phyloP scores from a whole-genome alignment of 306 rosid genomes.

The Delonix regia region DNA sequence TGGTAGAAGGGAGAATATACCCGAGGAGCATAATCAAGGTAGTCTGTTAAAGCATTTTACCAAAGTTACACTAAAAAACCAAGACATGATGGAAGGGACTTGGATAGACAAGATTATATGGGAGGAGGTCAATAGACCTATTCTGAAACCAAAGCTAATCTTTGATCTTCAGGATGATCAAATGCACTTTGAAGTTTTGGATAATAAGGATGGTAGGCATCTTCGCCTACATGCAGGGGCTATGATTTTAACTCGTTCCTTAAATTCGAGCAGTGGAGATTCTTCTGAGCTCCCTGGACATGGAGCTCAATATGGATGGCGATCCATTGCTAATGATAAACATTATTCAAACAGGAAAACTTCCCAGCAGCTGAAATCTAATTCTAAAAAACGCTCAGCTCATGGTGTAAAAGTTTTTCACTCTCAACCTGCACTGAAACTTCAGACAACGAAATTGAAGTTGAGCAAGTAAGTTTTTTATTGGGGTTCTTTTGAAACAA shows the following conservation, averaged over 20 bases:
- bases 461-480: slow-evolving; percentile 80
- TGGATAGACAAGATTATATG: slow-evolving; percentile 90
- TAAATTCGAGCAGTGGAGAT: slow-evolving; percentile 58
- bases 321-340: slow-evolving; percentile 80
- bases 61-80: slow-evolving; percentile 67
- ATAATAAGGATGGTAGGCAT: slow-evolving; percentile 63
- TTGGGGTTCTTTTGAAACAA: neutral
- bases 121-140: slow-evolving; percentile 66
- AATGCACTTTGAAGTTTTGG: slow-evolving; percentile 92
- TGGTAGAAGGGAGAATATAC: slow-evolving; percentile 44
- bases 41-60: slow-evolving; percentile 54
- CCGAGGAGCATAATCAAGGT: slow-evolving; percentile 55
- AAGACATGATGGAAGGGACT: slow-evolving; percentile 75
- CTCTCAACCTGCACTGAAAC: slow-evolving; percentile 88
- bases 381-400: slow-evolving; percentile 84
- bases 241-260: slow-evolving; percentile 67
- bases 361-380: slow-evolving; percentile 91
- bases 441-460: slow-evolving; percentile 93
- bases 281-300: slow-evolving; percentile 70
- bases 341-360: slow-evolving; percentile 89
- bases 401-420: slow-evolving; percentile 92
- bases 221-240: slow-evolving; percentile 91
- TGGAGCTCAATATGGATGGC: slow-evolving; percentile 93
- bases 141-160: slow-evolving; percentile 75
- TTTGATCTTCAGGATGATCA: slow-evolving; percentile 96